A percentile compares a stretch with the other conserved stretches of the same genome.
These are phyloP conservation scores for Pisolithus microcarpus DNA, from an alignment of 768 basidiomycete species.

Conservation along the genomic window DNA sequence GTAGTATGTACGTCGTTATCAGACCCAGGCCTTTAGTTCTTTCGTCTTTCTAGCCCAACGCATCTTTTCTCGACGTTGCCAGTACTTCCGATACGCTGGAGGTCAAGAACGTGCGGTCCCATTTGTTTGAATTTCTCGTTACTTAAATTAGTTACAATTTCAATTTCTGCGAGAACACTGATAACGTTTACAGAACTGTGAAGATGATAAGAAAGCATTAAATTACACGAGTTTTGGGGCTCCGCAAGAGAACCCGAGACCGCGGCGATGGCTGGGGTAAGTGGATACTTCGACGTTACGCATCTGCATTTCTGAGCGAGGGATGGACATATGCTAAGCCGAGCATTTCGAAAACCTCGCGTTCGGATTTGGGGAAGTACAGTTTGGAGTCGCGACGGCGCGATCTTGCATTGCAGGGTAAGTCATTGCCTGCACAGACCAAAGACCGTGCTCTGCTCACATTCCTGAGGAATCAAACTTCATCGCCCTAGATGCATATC, in stretches of 20 bases:
- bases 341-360: constrained; percentile 65
- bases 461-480: constrained; percentile 82
- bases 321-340: constrained; percentile 70
- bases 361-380: constrained; percentile 56
- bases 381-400: constrained; percentile 56
- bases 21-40: not conserved
- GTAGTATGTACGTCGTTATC: not conserved
- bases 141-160: not conserved
- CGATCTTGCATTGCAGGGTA: constrained; percentile 35
- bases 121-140: not conserved
- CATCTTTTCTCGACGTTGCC: not conserved
- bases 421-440: not conserved
- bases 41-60: not conserved
- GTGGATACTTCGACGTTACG: constrained; percentile 18
- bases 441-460: constrained; percentile 32
- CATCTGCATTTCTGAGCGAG: constrained; percentile 63
- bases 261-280: not conserved
- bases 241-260: not conserved
- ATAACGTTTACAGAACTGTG: not conserved
- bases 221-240: too few species aligned
- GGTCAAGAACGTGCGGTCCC: too few species aligned
- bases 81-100: not conserved
- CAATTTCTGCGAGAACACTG: not conserved
- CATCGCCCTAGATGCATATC: constrained; percentile 45
- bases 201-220: not conserved